phyloP scores from a whole-genome alignment of 176 grass and related monocot species.

The Oryza glumipatula region DNA sequence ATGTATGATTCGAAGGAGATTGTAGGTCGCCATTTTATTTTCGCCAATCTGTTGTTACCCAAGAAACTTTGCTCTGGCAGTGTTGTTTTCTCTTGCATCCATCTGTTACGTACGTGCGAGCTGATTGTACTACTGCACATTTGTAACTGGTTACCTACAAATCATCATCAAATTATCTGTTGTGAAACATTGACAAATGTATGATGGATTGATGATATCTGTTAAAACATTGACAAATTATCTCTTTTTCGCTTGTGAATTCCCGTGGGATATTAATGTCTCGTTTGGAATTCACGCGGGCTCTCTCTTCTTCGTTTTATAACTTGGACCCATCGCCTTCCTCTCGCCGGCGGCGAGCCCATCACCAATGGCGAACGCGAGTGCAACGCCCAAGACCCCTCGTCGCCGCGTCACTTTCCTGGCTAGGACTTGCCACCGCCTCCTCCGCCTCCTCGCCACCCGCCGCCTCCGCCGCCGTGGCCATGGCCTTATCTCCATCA shows the following conservation, averaged over 20 bases:
- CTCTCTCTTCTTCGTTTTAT: neutral
- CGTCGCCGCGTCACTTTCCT: neutral
- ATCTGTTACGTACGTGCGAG: neutral
- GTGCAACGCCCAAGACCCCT: neutral
- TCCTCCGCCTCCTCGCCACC: constrained; percentile 19
- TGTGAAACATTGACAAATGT: neutral
- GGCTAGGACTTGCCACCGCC: neutral
- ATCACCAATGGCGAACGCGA: neutral
- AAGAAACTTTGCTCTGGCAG: neutral
- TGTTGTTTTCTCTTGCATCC: constrained; percentile 1
- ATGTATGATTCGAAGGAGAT: neutral
- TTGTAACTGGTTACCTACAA: neutral
- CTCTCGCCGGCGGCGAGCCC: neutral
- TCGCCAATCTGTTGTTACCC: neutral
- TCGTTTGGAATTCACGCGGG: neutral
- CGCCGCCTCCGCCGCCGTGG: neutral
- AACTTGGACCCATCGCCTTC: neutral
- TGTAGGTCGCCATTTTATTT: neutral
- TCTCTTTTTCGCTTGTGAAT: neutral
- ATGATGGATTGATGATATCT: neutral
- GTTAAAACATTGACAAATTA: no score
- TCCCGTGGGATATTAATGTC: neutral
- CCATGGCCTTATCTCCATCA: neutral
- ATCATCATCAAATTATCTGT: no score
- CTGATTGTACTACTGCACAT: neutral